Evolutionary conservation across 768 basidiomycete genomes (phyloP), one percentile per base, ranked within the genome.

Genomic region (Kwoniella shandongensis): DNA sequence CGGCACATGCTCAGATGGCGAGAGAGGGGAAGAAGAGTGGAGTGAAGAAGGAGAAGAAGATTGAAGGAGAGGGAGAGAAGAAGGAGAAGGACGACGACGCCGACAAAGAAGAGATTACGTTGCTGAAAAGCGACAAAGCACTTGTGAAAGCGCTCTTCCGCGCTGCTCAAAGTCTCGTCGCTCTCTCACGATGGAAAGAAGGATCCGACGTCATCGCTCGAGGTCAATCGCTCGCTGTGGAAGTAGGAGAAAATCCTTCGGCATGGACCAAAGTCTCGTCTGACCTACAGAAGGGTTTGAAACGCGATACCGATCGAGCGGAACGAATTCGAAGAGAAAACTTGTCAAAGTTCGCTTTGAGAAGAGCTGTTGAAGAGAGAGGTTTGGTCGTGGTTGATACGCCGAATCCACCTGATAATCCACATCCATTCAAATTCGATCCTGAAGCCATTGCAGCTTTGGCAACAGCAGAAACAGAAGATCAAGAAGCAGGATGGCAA

Each of bases 101-200:
- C 7, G 32, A 32, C 7, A 32, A 32, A 6, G 7, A 32, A 32
- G 13, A 32, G 7, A 6, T 32, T 13, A 32, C 32, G n/a, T 29
- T n/a, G 3, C 23, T 51, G n/a, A 10, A 8, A 2, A 54, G 17
- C 10, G 54, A 62, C 23, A 54, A 54, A 22, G 54, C 61, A 4
- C 65, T 86, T 2, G 82, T 87, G 1, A 98, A 99, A 70, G 90
- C 90, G 1, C 85, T 85, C 63, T 96, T 89, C 72, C 86, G 96
- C 32, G 92, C 91, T 8, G 86, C 86, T 0, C 73, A 84, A 50
- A 91, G 91, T 1, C 80, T 98, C 3, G 51, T 89, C 12, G 82
- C 84, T 1, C 80, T 98, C 2, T 86, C 85, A 27, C 81, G 87
- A 44, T 79, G 83, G 6, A 86, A 87, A 7, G 96, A 99, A 71